Conservation (phyloP, 1,284 basidiomycete genomes). For the Malassezia dermatis region DNA sequence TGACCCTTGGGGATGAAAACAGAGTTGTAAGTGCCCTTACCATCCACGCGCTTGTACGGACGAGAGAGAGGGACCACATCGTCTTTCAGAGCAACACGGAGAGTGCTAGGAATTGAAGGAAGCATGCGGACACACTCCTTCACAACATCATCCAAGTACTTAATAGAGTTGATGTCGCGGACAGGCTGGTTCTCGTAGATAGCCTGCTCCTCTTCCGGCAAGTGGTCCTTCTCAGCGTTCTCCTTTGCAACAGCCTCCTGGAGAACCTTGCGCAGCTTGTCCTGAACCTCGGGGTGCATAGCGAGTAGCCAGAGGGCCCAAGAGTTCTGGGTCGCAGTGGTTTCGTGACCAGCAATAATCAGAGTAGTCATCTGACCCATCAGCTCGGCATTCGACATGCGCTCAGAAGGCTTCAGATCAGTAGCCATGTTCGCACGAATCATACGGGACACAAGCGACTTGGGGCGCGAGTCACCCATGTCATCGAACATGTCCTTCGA, state of each 20-base stretch:
- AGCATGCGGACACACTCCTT: constrained; percentile 34
- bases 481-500: constrained; percentile 30
- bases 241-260: constrained; percentile 15
- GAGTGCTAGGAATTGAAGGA: constrained; percentile 32
- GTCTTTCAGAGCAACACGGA: constrained; percentile 25
- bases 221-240: constrained; percentile 2
- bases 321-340: constrained; percentile 64
- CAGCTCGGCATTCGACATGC: constrained; percentile 59
- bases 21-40: constrained; percentile 20
- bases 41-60: constrained; percentile 48
- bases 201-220: constrained; percentile 17
- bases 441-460: constrained; percentile 23
- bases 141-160: constrained; percentile 31
- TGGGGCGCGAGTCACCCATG: background rate
- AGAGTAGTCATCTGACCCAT: constrained; percentile 68
- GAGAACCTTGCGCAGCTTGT: constrained; percentile 25
- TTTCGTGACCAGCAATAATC: constrained; percentile 71
- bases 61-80: constrained; percentile 29
- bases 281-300: constrained; percentile 57
- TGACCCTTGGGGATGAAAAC: constrained; percentile 27
- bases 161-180: constrained; percentile 21
- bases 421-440: constrained; percentile 43
- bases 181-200: constrained; percentile 23
- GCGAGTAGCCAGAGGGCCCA: constrained; percentile 67
- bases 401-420: constrained; percentile 49